These are phyloP conservation scores for Ophiostoma pallidulum DNA, from an alignment of 2,329 filamentous ascomycete genomes.

Conservation along the genomic window DNA sequence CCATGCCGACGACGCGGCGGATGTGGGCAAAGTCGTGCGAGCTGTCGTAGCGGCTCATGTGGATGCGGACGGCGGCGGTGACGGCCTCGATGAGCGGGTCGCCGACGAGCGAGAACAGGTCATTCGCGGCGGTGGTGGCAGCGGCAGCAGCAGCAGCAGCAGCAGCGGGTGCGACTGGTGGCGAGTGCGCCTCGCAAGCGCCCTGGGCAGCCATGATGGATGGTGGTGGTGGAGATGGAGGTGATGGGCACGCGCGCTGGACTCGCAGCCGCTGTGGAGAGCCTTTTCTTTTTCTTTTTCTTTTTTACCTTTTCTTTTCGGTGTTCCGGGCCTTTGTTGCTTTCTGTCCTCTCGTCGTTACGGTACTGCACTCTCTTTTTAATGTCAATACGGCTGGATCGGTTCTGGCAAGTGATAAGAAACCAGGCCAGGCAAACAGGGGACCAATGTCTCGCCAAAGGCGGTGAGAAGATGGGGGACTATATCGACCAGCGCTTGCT, in stretches of 20 bases:
- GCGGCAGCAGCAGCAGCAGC: not conserved
- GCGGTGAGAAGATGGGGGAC: no score
- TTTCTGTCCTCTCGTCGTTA: no score
- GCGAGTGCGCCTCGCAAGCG: no score
- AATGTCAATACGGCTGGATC: not conserved
- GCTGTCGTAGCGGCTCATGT: constrained; percentile 71
- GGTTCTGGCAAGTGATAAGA: not conserved
- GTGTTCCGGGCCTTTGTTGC: no score
- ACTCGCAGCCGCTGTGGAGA: no score
- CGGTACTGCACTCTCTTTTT: no score
- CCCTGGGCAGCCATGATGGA: not conserved
- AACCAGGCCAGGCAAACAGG: no score
- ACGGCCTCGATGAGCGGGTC: constrained; percentile 44
- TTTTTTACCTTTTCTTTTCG: no score
- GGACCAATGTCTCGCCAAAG: no score
- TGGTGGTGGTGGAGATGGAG: not conserved
- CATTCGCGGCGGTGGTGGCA: not conserved
- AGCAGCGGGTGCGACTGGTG: no score
- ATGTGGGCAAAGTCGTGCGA: constrained; percentile 88
- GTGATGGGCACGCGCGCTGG: not conserved
- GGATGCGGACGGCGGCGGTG: constrained; percentile 54
- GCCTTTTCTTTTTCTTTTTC: no score
- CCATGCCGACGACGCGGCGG: constrained; percentile 64
- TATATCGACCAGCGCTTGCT: no score
- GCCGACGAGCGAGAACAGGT: constrained; percentile 22